Base-by-base conservation (phyloP, 1,284 basidiomycete species). In the Trametes polyzona region DNA sequence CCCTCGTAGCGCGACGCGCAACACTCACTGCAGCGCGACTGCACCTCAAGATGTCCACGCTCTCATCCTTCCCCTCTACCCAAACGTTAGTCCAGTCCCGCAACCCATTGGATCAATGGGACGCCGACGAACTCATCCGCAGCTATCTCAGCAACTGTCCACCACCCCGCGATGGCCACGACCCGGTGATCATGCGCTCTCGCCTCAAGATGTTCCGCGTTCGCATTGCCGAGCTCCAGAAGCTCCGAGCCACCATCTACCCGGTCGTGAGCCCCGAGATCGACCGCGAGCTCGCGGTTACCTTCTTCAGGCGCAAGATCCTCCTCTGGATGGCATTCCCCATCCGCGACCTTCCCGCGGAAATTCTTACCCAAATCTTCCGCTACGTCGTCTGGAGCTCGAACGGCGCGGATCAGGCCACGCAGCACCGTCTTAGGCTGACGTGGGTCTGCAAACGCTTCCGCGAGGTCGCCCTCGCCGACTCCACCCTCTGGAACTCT, bases 291-390 rank as follows among this genome's bases (percentile, higher is more conserved):
- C 48, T 71, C 17, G 59, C 61, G 19, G 50, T 43, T 6, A 48
- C 57, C 40, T 30, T 40, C 8, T 67, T 63, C 57, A 65, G 44
- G 48, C 65, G 68, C 51, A 69, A 71, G 52, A 36, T 76, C 55
- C 55, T 75, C n/a, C 72, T 73, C 47, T 83, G 75, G 72, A 70
- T 73, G 35, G 52, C 75, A 43, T 88, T 90, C 69, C 80, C 79
- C 36, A 74, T 89, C 55, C 80, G 82, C 67, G 76, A 83, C 37
- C 76, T 90, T 8, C 88, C 88, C 1, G 66, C 71, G 30, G 88
- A 90, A 67, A 83, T 90, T 58, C 70, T 89, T 57, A 71, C 71
- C 69, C 78, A 81, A 55, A 87, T 90, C 59, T 81, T 90, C 60
- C 81, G 80, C 55, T 74, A 76, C 61, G 78, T 82, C 39, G 74